Conservation (phyloP, 2,329 filamentous ascomycete genomes). For the Fusarium sp. region DNA sequence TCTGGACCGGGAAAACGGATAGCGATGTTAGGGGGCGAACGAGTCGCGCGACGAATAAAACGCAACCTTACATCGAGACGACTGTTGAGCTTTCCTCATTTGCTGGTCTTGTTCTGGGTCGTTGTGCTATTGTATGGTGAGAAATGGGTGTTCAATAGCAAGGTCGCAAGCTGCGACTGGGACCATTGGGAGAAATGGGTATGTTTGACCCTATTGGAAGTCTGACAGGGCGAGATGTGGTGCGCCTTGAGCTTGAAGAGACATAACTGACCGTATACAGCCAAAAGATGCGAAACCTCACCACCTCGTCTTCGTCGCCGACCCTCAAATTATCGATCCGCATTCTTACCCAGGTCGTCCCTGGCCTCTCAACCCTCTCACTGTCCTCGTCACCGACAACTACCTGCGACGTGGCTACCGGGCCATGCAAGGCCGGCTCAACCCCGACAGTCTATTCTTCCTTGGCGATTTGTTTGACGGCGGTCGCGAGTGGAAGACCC, state of each 20-base stretch:
- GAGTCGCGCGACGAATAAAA: slow-evolving; percentile 47
- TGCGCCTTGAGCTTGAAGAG: background rate
- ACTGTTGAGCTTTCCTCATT: slow-evolving; percentile 73
- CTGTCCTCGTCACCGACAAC: slow-evolving; percentile 79
- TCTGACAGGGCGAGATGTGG: background rate
- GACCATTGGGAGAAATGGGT: slow-evolving; percentile 94
- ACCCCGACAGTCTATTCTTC: slow-evolving; percentile 91
- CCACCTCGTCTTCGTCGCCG: slow-evolving; percentile 85
- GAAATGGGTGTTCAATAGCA: slow-evolving; percentile 78
- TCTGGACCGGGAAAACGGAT: slow-evolving; percentile 57
- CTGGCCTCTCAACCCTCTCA: slow-evolving; percentile 68
- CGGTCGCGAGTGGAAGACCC: slow-evolving; percentile 92
- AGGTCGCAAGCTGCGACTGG: slow-evolving; percentile 82
- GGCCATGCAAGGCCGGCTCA: slow-evolving; percentile 79
- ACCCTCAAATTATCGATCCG: slow-evolving; percentile 92
- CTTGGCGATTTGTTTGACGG: slow-evolving; percentile 96
- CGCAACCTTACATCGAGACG: slow-evolving; percentile 63
- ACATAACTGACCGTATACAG: slow-evolving; percentile 61
- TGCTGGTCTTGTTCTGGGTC: slow-evolving; percentile 80
- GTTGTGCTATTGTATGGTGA: slow-evolving; percentile 87
- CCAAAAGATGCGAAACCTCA: slow-evolving; percentile 83
- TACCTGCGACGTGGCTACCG: slow-evolving; percentile 87
- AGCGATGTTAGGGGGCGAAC: slow-evolving; percentile 50
- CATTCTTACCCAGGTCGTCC: slow-evolving; percentile 91
- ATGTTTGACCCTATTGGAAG: slow-evolving; percentile 49